Conservation (phyloP, 257 asterid genomes). For the Solanum sejunctum region DNA sequence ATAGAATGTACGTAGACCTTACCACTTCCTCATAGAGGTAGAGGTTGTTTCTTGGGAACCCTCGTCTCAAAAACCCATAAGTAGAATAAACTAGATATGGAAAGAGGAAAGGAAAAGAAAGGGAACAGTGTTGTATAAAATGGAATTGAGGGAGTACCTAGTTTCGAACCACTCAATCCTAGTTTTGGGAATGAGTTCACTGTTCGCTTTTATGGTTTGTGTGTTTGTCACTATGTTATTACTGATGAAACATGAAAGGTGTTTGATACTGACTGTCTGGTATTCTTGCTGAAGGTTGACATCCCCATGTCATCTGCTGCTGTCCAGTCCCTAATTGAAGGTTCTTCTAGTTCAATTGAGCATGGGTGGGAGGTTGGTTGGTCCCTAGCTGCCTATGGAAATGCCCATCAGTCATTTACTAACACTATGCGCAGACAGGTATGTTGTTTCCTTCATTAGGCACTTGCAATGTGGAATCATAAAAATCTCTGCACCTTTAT, state of each 20-base stretch:
- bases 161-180: background rate
- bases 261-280: background rate
- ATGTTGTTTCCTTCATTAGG: background rate
- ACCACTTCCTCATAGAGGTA: too few relatives aligned
- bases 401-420: constrained; percentile 40
- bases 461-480: background rate
- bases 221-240: background rate
- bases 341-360: constrained; percentile 73
- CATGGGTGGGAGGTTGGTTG: constrained; percentile 98
- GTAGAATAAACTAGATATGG: too few relatives aligned
- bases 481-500: background rate
- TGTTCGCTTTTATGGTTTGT: background rate
- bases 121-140: background rate
- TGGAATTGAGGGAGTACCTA: background rate
- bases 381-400: constrained; percentile 73
- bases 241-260: background rate
- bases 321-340: constrained; percentile 73
- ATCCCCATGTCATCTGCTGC: constrained; percentile 69
- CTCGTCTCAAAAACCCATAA: too few relatives aligned
- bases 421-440: constrained; percentile 49
- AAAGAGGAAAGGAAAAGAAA: background rate
- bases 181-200: background rate
- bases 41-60: too few relatives aligned
- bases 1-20: too few relatives aligned
- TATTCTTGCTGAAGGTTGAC: constrained; percentile 50